Evolutionary conservation across 805 yeast genomes (phyloP), one percentile per base, ranked within the genome.

Genomic region (Yarrowia deformans): DNA sequence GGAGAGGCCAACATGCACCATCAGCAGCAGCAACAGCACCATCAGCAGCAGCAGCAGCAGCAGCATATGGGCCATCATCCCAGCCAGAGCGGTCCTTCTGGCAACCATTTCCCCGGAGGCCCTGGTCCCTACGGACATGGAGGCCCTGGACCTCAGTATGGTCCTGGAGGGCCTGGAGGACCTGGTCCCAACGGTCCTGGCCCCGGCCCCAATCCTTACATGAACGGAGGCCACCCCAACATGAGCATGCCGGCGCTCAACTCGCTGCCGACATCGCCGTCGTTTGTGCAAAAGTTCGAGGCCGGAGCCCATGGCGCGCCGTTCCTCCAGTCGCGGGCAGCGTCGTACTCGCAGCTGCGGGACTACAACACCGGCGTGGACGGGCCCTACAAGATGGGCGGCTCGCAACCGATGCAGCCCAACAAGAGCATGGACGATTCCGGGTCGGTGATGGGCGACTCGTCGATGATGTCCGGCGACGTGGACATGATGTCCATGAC

Each of bases 401-500:
- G 18, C 6, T 23, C 29, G 29, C 50, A 39, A 18, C 50, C 66
- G 7, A 60, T 60, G 66, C 66, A 60, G 52, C 42, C 13, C 66
- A 60, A 60, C 66, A 60, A 45, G 52, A 60, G 66, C 52, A 60
- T 60, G 66, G 66, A 60, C 46, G 66, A 60, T 18, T 43, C 52
- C 9, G 18, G 18, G 40, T 60, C 66, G 42, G 66, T 45, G 16
- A 60, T 60, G 42, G 66, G 66, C 46, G 66, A 60, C 37, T 34
- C 49, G n/a, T 58, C 66, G 34, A 60, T 60, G 52, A 43, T 43
- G 60, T 23, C 67, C 18, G 67, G 72, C 48, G 78, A 76, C 52
- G 67, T 72, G 46, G 77, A 74, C 56, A 72, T 72, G 74, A 70
- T 71, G 75, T 69, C 72, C 68, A 60, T 70, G 60, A 71, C 73